Conservation (phyloP, 2,329 filamentous ascomycete species). For the Davidsoniella eucalypti region DNA sequence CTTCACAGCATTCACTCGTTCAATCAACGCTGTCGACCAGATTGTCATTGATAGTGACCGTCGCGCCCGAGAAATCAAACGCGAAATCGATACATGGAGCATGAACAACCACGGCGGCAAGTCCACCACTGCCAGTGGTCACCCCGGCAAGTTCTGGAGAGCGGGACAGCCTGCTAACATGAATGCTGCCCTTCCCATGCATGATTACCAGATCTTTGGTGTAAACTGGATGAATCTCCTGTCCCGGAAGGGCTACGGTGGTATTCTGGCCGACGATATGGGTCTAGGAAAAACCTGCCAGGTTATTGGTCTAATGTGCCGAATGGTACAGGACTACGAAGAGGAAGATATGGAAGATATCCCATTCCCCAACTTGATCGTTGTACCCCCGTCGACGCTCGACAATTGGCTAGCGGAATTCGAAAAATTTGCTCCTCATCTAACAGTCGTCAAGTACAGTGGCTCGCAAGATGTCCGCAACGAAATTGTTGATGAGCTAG, state of each 20-base stretch:
- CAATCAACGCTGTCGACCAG: conserved; percentile 68
- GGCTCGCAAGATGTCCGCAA: conserved; percentile 52
- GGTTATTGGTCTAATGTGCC: conserved; percentile 78
- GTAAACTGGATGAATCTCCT: conserved; percentile 87
- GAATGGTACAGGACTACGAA: conserved; percentile 52
- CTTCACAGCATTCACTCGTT: conserved; percentile 55
- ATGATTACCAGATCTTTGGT: conserved; percentile 86
- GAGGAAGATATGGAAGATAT: conserved; percentile 19
- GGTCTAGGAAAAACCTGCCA: conserved; percentile 93
- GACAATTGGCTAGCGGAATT: conserved; percentile 96
- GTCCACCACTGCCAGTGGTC: conserved; percentile 10
- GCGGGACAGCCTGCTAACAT: conserved; percentile 57
- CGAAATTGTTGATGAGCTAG: conserved; percentile 47
- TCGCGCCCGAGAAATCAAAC: conserved; percentile 42
- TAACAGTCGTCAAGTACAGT: conserved; percentile 56
- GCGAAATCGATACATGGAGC: conserved; percentile 31
- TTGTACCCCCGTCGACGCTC: conserved; percentile 84
- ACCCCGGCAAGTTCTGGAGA: conserved; percentile 6
- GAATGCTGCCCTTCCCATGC: conserved; percentile 60
- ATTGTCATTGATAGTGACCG: conserved; percentile 62
- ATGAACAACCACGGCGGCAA: conserved; percentile 29
- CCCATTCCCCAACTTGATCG: conserved; percentile 60
- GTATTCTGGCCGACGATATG: conserved; percentile 96
- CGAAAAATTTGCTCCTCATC: conserved; percentile 60
- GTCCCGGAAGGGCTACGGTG: conserved; percentile 62